Conservation (phyloP, 2,329 filamentous ascomycete species). For the Phialophora tarda region DNA sequence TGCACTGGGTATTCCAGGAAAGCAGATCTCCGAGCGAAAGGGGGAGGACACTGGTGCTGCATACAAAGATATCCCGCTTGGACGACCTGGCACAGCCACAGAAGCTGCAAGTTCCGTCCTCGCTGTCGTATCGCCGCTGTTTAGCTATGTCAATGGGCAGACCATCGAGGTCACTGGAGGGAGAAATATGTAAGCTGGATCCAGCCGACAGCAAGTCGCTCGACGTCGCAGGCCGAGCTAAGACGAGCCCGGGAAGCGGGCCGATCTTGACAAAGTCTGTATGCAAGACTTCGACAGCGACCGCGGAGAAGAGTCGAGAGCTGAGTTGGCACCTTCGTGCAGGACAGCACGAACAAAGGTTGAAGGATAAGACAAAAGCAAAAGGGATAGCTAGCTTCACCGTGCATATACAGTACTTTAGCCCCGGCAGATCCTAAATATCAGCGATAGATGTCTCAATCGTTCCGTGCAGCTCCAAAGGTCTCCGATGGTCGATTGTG, state of each 20-base stretch:
- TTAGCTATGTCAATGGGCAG: constrained; percentile 85
- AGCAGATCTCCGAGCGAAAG: constrained; percentile 55
- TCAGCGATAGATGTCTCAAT: not conserved
- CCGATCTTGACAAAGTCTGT: not conserved
- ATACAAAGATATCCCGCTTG: constrained; percentile 75
- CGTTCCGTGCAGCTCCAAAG: not conserved
- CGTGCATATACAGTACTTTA: not conserved
- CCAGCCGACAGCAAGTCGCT: not conserved
- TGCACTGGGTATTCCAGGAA: constrained; percentile 72
- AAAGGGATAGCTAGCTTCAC: not conserved
- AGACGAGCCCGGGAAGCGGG: too few relatives aligned
- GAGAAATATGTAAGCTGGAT: constrained; percentile 59
- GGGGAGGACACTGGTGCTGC: constrained; percentile 42
- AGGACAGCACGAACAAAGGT: not conserved
- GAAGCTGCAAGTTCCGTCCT: constrained; percentile 80
- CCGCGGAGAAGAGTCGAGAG: not conserved
- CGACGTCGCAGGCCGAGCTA: not conserved
- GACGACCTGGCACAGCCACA: constrained; percentile 75
- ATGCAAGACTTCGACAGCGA: not conserved
- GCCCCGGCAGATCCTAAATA: not conserved
- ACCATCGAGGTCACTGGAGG: constrained; percentile 86
- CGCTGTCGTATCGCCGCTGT: constrained; percentile 79
- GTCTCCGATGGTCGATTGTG: too few relatives aligned
- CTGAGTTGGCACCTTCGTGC: not conserved
- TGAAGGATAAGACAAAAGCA: not conserved